Base-by-base conservation (phyloP, 2,329 filamentous ascomycete species). In the Alternaria infectoria region DNA sequence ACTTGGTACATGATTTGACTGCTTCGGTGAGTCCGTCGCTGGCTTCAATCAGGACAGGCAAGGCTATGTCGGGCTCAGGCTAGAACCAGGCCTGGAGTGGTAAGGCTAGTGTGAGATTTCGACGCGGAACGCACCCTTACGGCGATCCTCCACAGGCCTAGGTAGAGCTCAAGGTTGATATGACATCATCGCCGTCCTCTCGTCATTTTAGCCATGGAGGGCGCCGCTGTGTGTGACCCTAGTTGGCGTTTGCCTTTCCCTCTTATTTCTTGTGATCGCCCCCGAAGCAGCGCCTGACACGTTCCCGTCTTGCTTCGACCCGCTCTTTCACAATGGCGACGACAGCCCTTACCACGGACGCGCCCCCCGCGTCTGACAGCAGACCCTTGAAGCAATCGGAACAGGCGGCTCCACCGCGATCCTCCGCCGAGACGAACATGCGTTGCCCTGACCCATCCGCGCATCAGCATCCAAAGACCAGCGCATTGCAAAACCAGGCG, bases 401-500 rank as follows among this genome's bases (percentile, higher is more conserved):
- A 56, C 65, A 58, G 57, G 62, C 60, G 65, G 70, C 66, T 73
- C 70, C 70, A 73, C 68, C 62, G 46, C 64, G 32, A 54, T 57
- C 67, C 58, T 61, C 68, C 43, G 60, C 65, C 45, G 67, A 71
- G 25, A 64, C 58, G 54, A 63, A 52, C 52, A 74, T 77, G 70
- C 73, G 54, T 59, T 79, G 77, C 65, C 77, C 83, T 58, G 83
- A 85, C 71, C 83, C 83, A 43, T 81, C 82, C 28, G 81, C 75
- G 62, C 77, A 83, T 65, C 66, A 21, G 26, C 49, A 70, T 30
- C 71, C 74, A 69, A 77, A 77, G 68, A 68, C 69, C 63, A 74
- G 69, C 56, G 74, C 75, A 49, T 74, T 85, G 21, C 82, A 83
- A 63, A 80, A 83, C 54, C 81, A 83, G 66, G 88, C 88, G 68